A percentile compares a stretch with the other conserved stretches of the same genome.
These are phyloP conservation scores for Acacia pycnantha DNA, from an alignment of 331 rosid genomes.

Conservation along the genomic window DNA sequence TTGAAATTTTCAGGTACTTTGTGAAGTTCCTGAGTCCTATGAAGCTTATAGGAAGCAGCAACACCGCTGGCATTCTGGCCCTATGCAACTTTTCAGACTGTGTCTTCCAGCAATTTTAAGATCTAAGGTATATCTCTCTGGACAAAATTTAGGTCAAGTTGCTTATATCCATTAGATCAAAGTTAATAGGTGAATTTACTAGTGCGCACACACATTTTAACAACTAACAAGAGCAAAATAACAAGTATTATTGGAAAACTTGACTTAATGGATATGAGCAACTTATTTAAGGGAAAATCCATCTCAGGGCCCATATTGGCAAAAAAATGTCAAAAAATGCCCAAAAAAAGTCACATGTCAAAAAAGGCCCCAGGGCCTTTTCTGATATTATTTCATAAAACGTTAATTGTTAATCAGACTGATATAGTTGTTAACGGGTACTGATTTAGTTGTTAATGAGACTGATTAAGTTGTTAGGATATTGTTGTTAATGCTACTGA, in stretches of 20 bases:
- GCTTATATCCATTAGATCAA: background rate
- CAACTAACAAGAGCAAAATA: background rate
- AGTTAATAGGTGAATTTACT: background rate
- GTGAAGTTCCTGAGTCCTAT: slow-evolving; percentile 95
- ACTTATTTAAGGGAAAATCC: too few relatives aligned
- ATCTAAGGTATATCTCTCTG: slow-evolving; percentile 61
- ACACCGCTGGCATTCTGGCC: slow-evolving; percentile 99
- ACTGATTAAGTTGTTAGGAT: too few relatives aligned
- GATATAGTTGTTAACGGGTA: too few relatives aligned
- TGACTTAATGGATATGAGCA: background rate
- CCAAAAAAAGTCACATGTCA: too few relatives aligned
- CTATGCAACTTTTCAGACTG: slow-evolving; percentile 94
- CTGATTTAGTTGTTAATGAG: too few relatives aligned
- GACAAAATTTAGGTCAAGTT: background rate
- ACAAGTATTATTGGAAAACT: background rate
- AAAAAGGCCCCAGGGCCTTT: too few relatives aligned
- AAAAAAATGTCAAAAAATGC: too few relatives aligned
- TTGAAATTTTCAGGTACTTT: slow-evolving; percentile 61
- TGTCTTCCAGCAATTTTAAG: slow-evolving; percentile 83
- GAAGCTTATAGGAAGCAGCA: slow-evolving; percentile 98
- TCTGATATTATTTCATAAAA: too few relatives aligned
- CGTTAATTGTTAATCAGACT: too few relatives aligned
- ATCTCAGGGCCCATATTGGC: too few relatives aligned
- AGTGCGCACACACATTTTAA: background rate
- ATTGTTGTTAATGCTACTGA: too few relatives aligned